Evolutionary conservation across 2,329 filamentous ascomycete genomes (phyloP), one percentile per base, ranked within the genome.

Genomic region (Talaromyces sp.): DNA sequence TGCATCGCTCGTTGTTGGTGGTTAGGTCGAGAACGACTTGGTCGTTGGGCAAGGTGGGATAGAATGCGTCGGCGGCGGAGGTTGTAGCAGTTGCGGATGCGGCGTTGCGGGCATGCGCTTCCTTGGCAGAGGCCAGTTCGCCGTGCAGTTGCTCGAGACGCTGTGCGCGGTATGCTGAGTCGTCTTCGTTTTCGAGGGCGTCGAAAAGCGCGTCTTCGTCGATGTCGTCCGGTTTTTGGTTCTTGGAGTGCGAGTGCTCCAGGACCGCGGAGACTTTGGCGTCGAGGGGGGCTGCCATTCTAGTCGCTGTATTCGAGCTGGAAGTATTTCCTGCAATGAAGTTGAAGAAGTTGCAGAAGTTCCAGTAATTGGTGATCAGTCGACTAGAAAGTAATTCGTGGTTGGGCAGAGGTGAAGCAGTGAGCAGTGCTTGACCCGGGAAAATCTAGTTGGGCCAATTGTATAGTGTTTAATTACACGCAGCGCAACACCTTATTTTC

Each of bases 171-270:
- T 86, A 83, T 58, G 76, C 75, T 31, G 77, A 73, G 68, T 85
- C 81, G 62, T 85, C 81, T 70, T 81, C 77, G 46, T 75, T 70
- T 67, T 81, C 79, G 52, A 87, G 80, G 58, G 81, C 78, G 38
- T 82, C 82, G 65, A 87, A 83, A 58, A 88, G 78, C 52, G 82
- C 83, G 67, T 86, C 85, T 69, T 85, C 82, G 69, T 85, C 81
- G 63, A 78, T 79, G 64, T 82, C 80, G 62, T 75, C 71, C 38
- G 72, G 70, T 61, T 73, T 62, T 26, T 62, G 62, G 60, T 64
- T 60, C 58, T 68, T 64, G 53, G 56, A 55, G 58, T 66, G 80
- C 54, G 82, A 72, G 10, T 46, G 59, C 26, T 59, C 58, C 58
- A 67, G 64, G 21, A 56, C 38, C 13, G 54, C 41, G 53, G 57